These are phyloP conservation scores for Pyrus hybrid DNA, from an alignment of 331 rosid genomes.

Conservation along the genomic window DNA sequence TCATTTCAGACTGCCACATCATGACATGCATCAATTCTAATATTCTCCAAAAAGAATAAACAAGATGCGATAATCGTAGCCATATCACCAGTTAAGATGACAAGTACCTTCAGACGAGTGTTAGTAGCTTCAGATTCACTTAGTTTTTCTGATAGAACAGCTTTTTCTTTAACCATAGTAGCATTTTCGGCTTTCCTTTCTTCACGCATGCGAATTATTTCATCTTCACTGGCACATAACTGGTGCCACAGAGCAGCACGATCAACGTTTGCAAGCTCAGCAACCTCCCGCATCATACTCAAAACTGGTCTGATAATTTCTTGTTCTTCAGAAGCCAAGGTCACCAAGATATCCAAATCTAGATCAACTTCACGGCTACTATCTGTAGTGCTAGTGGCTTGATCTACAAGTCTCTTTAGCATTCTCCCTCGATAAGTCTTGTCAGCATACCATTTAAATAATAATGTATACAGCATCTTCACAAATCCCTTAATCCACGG, in stretches of 20 bases:
- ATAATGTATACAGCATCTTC: constrained; percentile 68
- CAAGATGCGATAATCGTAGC: constrained; percentile 27
- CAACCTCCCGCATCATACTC: constrained; percentile 90
- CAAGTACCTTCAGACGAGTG: constrained; percentile 82
- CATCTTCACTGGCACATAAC: constrained; percentile 89
- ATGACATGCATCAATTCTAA: constrained; percentile 35
- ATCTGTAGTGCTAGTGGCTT: constrained; percentile 64
- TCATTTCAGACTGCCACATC: constrained; percentile 87
- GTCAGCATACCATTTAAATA: constrained; percentile 88
- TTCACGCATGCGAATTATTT: constrained; percentile 59
- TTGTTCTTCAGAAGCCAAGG: constrained; percentile 82
- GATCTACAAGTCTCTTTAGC: constrained; percentile 89
- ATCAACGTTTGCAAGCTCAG: constrained; percentile 84
- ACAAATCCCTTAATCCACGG: constrained; percentile 75
- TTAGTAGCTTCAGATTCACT: constrained; percentile 70
- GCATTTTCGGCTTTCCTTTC: constrained; percentile 71
- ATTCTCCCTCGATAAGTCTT: constrained; percentile 74
- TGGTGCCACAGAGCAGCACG: constrained; percentile 98
- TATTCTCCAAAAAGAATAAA: constrained; percentile 28
- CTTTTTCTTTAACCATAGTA: constrained; percentile 54
- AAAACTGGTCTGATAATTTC: constrained; percentile 71
- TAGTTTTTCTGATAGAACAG: constrained; percentile 55
- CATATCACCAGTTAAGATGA: constrained; percentile 36
- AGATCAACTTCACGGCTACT: constrained; percentile 61
- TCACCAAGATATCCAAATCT: constrained; percentile 78